Evolutionary conservation across 495 filamentous ascomycete species (phyloP), one percentile per base, ranked within the genome.

Genomic region (Podospora conica): DNA sequence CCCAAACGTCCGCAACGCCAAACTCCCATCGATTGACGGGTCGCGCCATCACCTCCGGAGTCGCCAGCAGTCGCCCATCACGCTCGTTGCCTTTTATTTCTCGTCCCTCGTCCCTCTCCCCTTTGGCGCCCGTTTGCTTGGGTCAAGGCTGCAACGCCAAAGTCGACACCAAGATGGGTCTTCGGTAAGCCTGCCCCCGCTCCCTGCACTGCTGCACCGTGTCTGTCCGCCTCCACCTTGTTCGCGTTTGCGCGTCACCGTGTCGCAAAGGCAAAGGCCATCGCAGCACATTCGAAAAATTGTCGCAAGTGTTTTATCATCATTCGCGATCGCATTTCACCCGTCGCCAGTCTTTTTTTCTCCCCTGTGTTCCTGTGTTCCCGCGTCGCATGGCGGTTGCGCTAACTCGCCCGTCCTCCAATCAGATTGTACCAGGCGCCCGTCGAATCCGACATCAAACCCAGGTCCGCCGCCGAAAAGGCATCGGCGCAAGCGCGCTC

Each of bases 151-250:
- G 25, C 60, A 28, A 54, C 27, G 11, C 61, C 20, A 62, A 27
- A 62, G 62, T 25, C 53, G 64, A 70, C n/a, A n/a, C 48, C 63
- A 82, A 73, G 75, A 94, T 95, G 91, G 91, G 91, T 80, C 86
- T 93, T 66, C 90, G 88, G 88, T 92, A 85, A 86, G 89, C 54
- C 31, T 40, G 27, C 55, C n/a, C 55, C 22, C 63, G n/a, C 53
- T 31, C 55, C 24, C 40, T 48, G 6, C 40, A n/a, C 40, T 48
- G n/a, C n/a, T n/a, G 40, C 15, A 58, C 53, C 53, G 53, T 56
- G 20, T 87, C 71, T 66, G 65, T 67, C 67, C 69, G 70, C 70
- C 60, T 64, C 71, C 64, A 66, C 69, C 57, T 61, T 18, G 23
- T 55, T 18, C 55, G 62, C 58, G 21, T 9, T n/a, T 11, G 24